Conservation (phyloP, 2,329 filamentous ascomycete genomes). For the Aspergillus sp. region DNA sequence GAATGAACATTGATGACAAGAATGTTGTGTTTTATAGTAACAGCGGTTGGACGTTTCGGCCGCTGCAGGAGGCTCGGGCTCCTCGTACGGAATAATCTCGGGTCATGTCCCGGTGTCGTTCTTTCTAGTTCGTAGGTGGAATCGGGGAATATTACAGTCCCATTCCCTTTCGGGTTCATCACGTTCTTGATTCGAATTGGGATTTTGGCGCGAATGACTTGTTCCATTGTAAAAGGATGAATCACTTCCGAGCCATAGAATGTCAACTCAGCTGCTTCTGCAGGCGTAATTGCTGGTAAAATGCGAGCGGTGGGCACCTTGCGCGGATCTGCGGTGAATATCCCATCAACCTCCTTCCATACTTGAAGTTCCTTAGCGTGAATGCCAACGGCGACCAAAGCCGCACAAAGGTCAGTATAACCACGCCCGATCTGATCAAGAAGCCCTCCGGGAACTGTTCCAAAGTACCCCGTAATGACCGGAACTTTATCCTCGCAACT, state of each 20-base stretch:
- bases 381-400: slow-evolving; percentile 85
- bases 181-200: slow-evolving; percentile 70
- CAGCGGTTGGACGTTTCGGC: slow-evolving; percentile 77
- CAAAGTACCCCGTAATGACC: slow-evolving; percentile 91
- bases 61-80: slow-evolving; percentile 52
- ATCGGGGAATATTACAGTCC: slow-evolving; percentile 74
- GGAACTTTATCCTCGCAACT: slow-evolving; percentile 69
- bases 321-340: slow-evolving; percentile 81
- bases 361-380: slow-evolving; percentile 87
- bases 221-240: slow-evolving; percentile 98
- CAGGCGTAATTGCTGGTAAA: slow-evolving; percentile 84
- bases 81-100: slow-evolving; percentile 52
- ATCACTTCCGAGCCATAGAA: slow-evolving; percentile 96
- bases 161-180: slow-evolving; percentile 63
- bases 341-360: slow-evolving; percentile 98
- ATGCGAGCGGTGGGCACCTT: slow-evolving; percentile 92
- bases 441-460: slow-evolving; percentile 84
- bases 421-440: slow-evolving; percentile 90
- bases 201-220: slow-evolving; percentile 67
- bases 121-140: slow-evolving; percentile 52
- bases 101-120: slow-evolving; percentile 56
- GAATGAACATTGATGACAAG: slow-evolving; percentile 97
- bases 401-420: slow-evolving; percentile 95
- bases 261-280: slow-evolving; percentile 92
- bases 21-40: slow-evolving; percentile 97